A percentile compares a stretch with the other conserved stretches of the same genome.
These are phyloP conservation scores for Aspergillus sclerotialis DNA, from an alignment of 2,329 filamentous ascomycete genomes.

Conservation along the genomic window DNA sequence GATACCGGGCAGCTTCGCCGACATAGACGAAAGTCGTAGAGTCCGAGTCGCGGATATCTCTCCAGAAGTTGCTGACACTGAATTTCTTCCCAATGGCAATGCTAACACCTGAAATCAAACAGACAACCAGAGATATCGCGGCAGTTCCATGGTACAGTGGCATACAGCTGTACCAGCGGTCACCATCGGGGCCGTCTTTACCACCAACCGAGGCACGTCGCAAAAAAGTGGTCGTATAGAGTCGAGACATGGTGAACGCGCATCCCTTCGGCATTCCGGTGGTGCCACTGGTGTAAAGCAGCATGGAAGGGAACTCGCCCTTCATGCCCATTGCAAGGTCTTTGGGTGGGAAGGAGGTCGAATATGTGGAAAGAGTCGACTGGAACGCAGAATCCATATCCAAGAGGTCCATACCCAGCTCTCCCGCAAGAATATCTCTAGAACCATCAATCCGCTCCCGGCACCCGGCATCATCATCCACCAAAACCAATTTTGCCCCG, in stretches of 20 bases:
- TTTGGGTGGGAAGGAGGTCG: slow-evolving; percentile 48
- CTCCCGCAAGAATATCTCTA: slow-evolving; percentile 40
- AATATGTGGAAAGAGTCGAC: slow-evolving; percentile 41
- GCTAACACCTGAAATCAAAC: slow-evolving; percentile 45
- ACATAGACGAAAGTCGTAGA: slow-evolving; percentile 71
- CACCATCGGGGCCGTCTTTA: slow-evolving; percentile 27
- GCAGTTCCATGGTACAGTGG: slow-evolving; percentile 72
- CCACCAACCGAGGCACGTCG: slow-evolving; percentile 26
- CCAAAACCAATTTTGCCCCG: slow-evolving; percentile 49
- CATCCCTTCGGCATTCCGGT: slow-evolving; percentile 70
- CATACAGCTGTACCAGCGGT: slow-evolving; percentile 72
- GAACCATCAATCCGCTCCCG: slow-evolving; percentile 51
- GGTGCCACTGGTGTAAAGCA: slow-evolving; percentile 72
- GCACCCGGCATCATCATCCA: slow-evolving; percentile 51
- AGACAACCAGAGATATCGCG: slow-evolving; percentile 50
- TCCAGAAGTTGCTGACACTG: slow-evolving; percentile 64
- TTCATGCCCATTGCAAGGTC: slow-evolving; percentile 47
- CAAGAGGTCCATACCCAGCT: slow-evolving; percentile 53
- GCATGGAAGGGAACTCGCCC: slow-evolving; percentile 49
- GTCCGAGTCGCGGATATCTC: slow-evolving; percentile 59
- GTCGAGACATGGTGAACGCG: slow-evolving; percentile 48
- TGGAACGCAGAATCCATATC: slow-evolving; percentile 45
- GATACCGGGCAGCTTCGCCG: slow-evolving; percentile 68
- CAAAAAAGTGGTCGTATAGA: slow-evolving; percentile 32
- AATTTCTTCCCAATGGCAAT: slow-evolving; percentile 46